Evolutionary conservation across 768 basidiomycete species (phyloP).

Genomic region (Dictyophora rubrovolvata): DNA sequence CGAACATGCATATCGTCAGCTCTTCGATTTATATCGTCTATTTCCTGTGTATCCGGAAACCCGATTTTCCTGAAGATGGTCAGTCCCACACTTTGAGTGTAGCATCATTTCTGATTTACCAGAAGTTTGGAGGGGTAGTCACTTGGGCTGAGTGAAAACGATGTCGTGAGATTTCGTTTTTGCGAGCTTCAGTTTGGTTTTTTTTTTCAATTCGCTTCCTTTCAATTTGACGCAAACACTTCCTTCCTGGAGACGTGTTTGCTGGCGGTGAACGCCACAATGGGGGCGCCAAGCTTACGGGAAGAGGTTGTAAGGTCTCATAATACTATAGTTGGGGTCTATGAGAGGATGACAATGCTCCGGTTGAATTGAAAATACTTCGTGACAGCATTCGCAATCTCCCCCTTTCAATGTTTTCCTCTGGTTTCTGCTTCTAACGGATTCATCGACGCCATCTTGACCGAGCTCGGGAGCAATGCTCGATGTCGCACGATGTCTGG

Average conservation of each 20-base stretch:
- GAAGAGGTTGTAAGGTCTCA: conserved; percentile 62
- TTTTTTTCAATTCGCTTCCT: neutral
- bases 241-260: conserved; percentile 4
- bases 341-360: too few relatives aligned
- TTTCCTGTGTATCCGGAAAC: conserved; percentile 81
- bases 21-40: conserved; percentile 58
- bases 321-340: conserved; percentile 51
- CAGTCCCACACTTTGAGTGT: neutral
- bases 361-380: conserved; percentile 34
- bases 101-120: neutral
- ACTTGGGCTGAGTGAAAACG: conserved; percentile 60
- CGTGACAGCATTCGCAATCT: conserved; percentile 76
- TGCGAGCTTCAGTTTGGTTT: conserved; percentile 39
- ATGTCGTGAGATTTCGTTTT: conserved; percentile 62
- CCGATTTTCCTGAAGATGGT: conserved; percentile 54
- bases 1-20: conserved; percentile 64
- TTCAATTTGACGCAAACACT: neutral
- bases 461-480: conserved; percentile 29
- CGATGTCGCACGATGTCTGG: conserved; percentile 6
- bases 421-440: conserved; percentile 56
- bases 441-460: conserved; percentile 59
- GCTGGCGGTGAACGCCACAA: conserved; percentile 59
- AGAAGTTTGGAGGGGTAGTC: conserved; percentile 17
- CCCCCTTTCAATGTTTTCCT: conserved; percentile 59
- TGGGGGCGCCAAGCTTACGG: conserved; percentile 52